Conservation (phyloP, 2,329 filamentous ascomycete genomes). For the Colletotrichum viniferum region DNA sequence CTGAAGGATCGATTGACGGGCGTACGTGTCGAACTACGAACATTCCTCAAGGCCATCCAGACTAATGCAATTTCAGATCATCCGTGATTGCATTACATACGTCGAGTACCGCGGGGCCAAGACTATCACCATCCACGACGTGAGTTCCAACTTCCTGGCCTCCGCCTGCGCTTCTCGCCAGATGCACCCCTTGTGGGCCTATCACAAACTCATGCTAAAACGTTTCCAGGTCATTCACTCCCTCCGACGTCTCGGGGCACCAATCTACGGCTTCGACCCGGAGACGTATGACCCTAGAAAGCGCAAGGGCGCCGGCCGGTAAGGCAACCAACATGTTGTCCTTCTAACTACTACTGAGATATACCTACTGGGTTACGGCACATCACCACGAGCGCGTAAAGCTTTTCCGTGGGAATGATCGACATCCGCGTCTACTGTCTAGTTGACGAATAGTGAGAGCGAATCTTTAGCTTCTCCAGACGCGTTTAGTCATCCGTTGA, state of each 20-base stretch:
- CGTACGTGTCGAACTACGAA: constrained; percentile 37
- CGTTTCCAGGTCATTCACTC: constrained; percentile 56
- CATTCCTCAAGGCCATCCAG: not conserved
- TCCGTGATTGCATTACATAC: constrained; percentile 53
- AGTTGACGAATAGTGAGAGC: not conserved
- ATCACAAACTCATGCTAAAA: not conserved
- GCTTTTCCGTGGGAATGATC: not conserved
- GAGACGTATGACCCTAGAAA: constrained; percentile 35
- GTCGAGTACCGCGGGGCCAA: constrained; percentile 61
- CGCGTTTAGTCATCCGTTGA: not conserved
- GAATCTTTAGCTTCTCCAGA: not conserved
- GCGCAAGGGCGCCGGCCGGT: not conserved
- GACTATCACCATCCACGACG: constrained; percentile 67
- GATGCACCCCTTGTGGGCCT: not conserved
- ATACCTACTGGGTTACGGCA: not conserved
- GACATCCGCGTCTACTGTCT: not conserved
- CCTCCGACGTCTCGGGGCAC: constrained; percentile 50
- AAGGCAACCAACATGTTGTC: not conserved
- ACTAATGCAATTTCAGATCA: constrained; percentile 45
- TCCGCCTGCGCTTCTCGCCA: not conserved
- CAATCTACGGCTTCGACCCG: constrained; percentile 64
- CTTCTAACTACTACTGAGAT: not conserved
- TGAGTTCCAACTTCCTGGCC: constrained; percentile 38
- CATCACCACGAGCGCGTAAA: not conserved
- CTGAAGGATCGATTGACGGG: constrained; percentile 53